Percentiles rank a stretch among this genome's conserved stretches.
phyloP scores from a whole-genome alignment of 495 filamentous ascomycete genomes.

The Bacidia gigantensis region DNA sequence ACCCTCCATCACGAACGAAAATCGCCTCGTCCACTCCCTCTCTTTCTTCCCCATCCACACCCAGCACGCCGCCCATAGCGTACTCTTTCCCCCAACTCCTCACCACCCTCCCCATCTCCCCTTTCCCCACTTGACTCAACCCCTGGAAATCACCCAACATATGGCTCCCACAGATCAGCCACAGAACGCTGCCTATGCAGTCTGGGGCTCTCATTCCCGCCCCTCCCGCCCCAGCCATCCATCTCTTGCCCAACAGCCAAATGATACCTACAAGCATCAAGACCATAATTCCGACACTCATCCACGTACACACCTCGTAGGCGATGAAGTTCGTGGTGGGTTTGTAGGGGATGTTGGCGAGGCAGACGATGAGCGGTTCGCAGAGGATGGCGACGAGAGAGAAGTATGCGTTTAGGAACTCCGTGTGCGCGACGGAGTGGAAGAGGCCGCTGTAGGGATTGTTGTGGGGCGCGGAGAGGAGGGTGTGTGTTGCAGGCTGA shows the following conservation, averaged over 20 bases:
- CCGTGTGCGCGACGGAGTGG: slow-evolving; percentile 20
- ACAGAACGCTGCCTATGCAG: slow-evolving; percentile 1
- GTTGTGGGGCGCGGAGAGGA: slow-evolving; percentile 24
- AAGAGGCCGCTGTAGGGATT: slow-evolving; percentile 27
- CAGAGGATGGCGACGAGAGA: slow-evolving; percentile 24
- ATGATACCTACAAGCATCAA: slow-evolving; percentile 26
- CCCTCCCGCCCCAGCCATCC: not conserved
- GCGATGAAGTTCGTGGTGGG: slow-evolving; percentile 23
- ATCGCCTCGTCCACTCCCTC: slow-evolving; percentile 8
- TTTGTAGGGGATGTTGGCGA: slow-evolving; percentile 28
- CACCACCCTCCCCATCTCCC: slow-evolving; percentile 1
- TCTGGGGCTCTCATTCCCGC: slow-evolving; percentile 3
- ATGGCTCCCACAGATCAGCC: slow-evolving; percentile 5
- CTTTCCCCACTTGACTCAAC: not conserved
- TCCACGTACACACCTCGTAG: slow-evolving; percentile 23
- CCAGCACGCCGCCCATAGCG: slow-evolving; percentile 6
- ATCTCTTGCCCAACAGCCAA: slow-evolving; percentile 6
- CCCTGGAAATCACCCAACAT: slow-evolving; percentile 8
- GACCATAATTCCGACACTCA: slow-evolving; percentile 23
- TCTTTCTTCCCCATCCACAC: slow-evolving; percentile 11
- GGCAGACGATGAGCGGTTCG: slow-evolving; percentile 26
- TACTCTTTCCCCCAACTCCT: slow-evolving; percentile 8
- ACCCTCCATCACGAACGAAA: slow-evolving; percentile 3
- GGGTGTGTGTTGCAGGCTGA: slow-evolving; percentile 21
- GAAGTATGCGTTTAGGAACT: slow-evolving; percentile 22